Percentiles rank a stretch among this genome's conserved stretches.
Evolutionary conservation across 441 rosid genomes (phyloP).

Genomic region (Adansonia gregorii): DNA sequence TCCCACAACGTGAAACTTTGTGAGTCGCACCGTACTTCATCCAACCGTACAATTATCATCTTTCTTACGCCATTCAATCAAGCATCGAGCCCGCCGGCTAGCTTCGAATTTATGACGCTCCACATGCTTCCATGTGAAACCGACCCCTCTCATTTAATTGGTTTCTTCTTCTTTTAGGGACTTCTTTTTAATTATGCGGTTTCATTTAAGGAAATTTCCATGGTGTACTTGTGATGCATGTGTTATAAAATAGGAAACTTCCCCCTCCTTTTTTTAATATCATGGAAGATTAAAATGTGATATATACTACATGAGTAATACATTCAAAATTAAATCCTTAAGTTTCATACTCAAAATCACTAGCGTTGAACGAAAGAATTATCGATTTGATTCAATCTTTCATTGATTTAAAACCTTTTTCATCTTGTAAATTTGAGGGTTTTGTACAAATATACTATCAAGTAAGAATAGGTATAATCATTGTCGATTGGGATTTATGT

Average conservation of each 20-base stretch:
- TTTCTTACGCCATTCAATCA: neutral
- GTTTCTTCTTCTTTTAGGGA: neutral
- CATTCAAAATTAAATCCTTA: neutral
- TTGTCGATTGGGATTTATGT: neutral
- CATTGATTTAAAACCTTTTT: neutral
- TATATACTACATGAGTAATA: too few relatives aligned
- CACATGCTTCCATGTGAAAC: constrained; percentile 22
- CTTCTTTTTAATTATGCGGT: neutral
- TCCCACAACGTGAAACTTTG: constrained; percentile 24
- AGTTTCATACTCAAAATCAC: neutral
- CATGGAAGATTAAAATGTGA: too few relatives aligned
- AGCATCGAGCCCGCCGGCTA: neutral
- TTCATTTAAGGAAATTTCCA: neutral
- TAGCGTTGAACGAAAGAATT: too few relatives aligned
- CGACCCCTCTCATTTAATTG: neutral
- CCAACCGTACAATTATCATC: constrained; percentile 37
- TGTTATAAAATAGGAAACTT: neutral
- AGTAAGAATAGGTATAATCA: neutral
- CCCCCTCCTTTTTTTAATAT: too few relatives aligned
- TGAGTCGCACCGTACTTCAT: constrained; percentile 40
- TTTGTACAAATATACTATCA: too few relatives aligned
- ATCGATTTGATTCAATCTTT: neutral
- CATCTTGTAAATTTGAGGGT: too few relatives aligned
- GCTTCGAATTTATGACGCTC: neutral
- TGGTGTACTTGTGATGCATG: neutral